phyloP scores from a whole-genome alignment of 2,329 filamentous ascomycete genomes.

The Uncinocarpus reesii region DNA sequence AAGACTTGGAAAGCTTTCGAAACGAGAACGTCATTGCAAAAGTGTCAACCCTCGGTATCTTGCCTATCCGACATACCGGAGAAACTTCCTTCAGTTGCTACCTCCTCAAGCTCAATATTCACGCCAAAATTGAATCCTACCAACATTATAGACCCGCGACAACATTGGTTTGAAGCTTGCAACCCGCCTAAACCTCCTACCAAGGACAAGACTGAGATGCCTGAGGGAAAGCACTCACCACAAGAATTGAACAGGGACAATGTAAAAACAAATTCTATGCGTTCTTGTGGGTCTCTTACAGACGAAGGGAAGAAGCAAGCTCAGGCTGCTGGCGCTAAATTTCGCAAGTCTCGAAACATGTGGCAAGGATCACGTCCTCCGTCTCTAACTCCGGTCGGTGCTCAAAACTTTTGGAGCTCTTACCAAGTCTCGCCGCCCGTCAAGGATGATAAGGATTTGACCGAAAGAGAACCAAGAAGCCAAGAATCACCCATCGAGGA shows the following conservation, averaged over 20 bases:
- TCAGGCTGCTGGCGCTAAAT: slow-evolving; percentile 19
- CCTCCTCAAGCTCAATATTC: not conserved
- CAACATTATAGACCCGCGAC: not conserved
- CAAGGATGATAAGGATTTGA: not conserved
- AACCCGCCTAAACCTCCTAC: slow-evolving; percentile 16
- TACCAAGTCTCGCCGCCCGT: slow-evolving; percentile 2
- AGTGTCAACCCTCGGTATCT: too few species aligned
- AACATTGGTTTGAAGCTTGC: slow-evolving; percentile 16
- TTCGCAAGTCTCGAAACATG: slow-evolving; percentile 2
- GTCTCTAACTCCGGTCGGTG: not conserved
- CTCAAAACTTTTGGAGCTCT: slow-evolving; percentile 5
- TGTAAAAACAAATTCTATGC: not conserved
- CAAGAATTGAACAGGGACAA: too few species aligned
- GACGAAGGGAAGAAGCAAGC: slow-evolving; percentile 22
- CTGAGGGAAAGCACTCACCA: not conserved
- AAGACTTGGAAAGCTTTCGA: slow-evolving; percentile 29
- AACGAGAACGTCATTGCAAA: not conserved
- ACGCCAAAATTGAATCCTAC: not conserved
- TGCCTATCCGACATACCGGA: too few species aligned
- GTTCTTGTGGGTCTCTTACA: slow-evolving; percentile 13
- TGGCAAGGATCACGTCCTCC: not conserved
- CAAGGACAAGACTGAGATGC: not conserved
- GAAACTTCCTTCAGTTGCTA: not conserved
- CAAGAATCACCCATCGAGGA: slow-evolving; percentile 17
- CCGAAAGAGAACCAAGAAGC: slow-evolving; percentile 17